Base-by-base conservation (phyloP, 2,329 filamentous ascomycete species). In the Septoria linicola region DNA sequence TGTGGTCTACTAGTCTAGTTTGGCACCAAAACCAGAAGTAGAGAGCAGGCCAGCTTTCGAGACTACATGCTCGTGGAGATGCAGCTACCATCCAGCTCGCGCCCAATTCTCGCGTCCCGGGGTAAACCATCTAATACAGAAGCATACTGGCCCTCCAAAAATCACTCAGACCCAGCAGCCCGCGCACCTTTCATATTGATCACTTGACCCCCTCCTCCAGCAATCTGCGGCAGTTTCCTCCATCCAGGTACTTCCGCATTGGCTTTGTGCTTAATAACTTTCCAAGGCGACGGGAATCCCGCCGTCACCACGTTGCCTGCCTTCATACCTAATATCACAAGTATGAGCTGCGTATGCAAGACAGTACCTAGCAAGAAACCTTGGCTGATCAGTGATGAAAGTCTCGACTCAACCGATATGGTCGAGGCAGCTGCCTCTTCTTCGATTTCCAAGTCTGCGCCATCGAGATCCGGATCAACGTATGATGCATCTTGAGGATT, bases 361-460 rank as follows among this genome's bases (percentile, higher is more conserved):
- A 96, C 80, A 64, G 91, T 96, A 1, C 91, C 92, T 59, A 85
- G 83, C 66, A 96, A 76, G 19, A 96, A 74, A 0, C 87, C 88
- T 69, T 95, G 88, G 42, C 87, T 82, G 16, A 95, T 80, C 10
- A 96, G 78, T 8, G 84, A 85, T 0, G 87, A 82, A 10, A 95
- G 78, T 41, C 88, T 83, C 37, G 83, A 83, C 70, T 96, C 89
- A 19, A 66, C 54, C n/a, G 48, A 52, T 4, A 63, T 89, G 81
- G 10, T 78, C 69, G 4, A 95, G 4, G 32, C 42, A 17, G 3
- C 59, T 63, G 49, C 35, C 5, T 19, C 14, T 3, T 35, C 30
- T 8, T 41, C 35, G 7, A 43, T 32, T 8, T 53, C 54, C 16
- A 54, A 53, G 11, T 61, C 58, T 13, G 69, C 49, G 7, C 70